Conservation (phyloP, 148 eudicot species). For the Camellia sinensis region DNA sequence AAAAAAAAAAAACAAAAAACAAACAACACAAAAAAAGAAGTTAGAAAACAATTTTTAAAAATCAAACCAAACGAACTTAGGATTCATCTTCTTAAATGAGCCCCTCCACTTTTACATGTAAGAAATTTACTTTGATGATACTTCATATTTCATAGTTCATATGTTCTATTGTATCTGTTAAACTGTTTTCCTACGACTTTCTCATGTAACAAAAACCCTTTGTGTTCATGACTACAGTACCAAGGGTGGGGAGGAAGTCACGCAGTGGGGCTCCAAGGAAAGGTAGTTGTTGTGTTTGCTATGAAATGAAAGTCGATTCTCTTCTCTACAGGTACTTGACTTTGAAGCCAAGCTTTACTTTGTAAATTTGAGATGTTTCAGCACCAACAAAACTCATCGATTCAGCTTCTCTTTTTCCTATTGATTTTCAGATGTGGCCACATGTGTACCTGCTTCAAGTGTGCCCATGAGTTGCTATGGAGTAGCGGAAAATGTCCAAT, state of each 20-base stretch:
- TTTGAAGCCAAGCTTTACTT: neutral
- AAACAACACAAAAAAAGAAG: too few relatives aligned
- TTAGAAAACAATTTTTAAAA: too few relatives aligned
- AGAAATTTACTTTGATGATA: too few relatives aligned
- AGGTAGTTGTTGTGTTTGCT: slow-evolving; percentile 60
- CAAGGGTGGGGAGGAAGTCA: slow-evolving; percentile 17
- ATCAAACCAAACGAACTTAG: too few relatives aligned
- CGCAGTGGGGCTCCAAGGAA: slow-evolving; percentile 23
- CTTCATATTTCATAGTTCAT: too few relatives aligned
- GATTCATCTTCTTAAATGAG: too few relatives aligned
- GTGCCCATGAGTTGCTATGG: slow-evolving; percentile 63
- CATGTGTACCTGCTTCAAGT: slow-evolving; percentile 82
- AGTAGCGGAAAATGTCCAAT: slow-evolving; percentile 67
- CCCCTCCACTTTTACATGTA: too few relatives aligned
- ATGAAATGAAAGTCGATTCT: slow-evolving; percentile 61
- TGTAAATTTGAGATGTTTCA: neutral
- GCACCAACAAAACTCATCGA: neutral
- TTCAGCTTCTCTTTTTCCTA: neutral
- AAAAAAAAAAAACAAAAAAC: too few relatives aligned
- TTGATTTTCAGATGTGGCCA: slow-evolving; percentile 72
- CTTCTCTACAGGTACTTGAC: slow-evolving; percentile 64
- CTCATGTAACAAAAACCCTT: neutral
- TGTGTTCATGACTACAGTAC: slow-evolving; percentile 26
- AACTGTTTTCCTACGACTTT: neutral
- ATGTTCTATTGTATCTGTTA: neutral